phyloP scores from a whole-genome alignment of 176 grass and related monocot species.

The Triticum urartu region DNA sequence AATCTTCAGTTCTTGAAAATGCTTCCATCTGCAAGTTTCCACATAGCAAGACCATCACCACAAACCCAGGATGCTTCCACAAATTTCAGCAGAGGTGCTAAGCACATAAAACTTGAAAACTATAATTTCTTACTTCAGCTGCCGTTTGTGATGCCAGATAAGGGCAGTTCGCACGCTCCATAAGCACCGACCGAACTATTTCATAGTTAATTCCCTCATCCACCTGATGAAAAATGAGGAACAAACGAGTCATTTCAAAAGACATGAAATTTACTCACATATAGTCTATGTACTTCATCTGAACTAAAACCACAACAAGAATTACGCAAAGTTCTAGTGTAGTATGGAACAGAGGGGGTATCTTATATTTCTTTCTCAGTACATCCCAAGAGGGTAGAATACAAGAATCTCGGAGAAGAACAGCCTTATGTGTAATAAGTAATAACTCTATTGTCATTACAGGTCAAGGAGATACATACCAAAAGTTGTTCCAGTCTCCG shows the following conservation, averaged over 20 bases:
- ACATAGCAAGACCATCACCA: not conserved
- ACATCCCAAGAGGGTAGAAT: not conserved
- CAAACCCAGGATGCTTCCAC: not conserved
- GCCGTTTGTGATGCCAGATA: constrained; percentile 73
- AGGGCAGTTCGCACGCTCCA: constrained; percentile 81
- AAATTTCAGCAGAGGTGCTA: not conserved
- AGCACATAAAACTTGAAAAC: not conserved
- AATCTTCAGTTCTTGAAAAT: constrained; percentile 63
- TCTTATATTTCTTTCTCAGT: too few species aligned
- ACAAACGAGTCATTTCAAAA: not conserved
- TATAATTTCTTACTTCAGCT: constrained; percentile 58
- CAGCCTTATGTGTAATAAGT: too few species aligned
- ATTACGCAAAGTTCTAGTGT: too few species aligned
- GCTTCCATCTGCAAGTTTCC: constrained; percentile 64
- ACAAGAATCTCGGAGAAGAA: not conserved
- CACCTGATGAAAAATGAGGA: constrained; percentile 50
- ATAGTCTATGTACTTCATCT: not conserved
- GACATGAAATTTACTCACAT: not conserved
- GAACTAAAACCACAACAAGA: not conserved
- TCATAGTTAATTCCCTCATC: constrained; percentile 80
- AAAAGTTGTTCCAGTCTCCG: constrained; percentile 93
- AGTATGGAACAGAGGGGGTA: too few species aligned
- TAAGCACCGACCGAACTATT: constrained; percentile 79
- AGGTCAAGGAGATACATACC: constrained; percentile 52
- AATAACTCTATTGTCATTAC: constrained; percentile 23